phyloP scores from a whole-genome alignment of 2,329 filamentous ascomycete species.

The Colletotrichum phormii region DNA sequence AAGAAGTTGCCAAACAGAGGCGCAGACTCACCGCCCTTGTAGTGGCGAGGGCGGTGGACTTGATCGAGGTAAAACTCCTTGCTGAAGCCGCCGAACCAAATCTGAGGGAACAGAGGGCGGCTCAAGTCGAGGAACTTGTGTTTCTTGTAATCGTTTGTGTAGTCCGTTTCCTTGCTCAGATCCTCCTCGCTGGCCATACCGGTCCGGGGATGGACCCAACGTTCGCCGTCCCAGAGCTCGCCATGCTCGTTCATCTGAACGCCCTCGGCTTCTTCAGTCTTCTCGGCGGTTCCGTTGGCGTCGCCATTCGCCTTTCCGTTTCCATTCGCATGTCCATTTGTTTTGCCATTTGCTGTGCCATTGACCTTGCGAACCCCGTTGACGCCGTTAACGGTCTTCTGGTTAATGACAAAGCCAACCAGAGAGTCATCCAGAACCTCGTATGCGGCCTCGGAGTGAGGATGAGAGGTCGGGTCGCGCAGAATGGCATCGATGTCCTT shows the following conservation, averaged over 20 bases:
- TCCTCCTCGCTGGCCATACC: conserved; percentile 93
- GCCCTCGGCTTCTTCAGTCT: conserved; percentile 47
- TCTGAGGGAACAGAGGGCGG: conserved; percentile 85
- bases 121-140: conserved; percentile 95
- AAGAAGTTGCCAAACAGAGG: conserved; percentile 97
- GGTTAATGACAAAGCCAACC: conserved; percentile 80
- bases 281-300: conserved; percentile 52
- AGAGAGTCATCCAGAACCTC: conserved; percentile 91
- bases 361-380: conserved; percentile 46
- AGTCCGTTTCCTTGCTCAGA: conserved; percentile 86
- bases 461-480: conserved; percentile 84
- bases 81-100: conserved; percentile 88
- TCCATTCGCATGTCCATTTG: conserved; percentile 42
- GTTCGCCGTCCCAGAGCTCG: conserved; percentile 36
- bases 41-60: conserved; percentile 94
- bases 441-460: conserved; percentile 93
- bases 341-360: conserved; percentile 50
- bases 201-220: conserved; percentile 70
- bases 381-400: conserved; percentile 60
- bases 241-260: conserved; percentile 42
- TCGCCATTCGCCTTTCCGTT: conserved; percentile 43
- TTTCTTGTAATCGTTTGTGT: conserved; percentile 79
- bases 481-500: conserved; percentile 87
- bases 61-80: conserved; percentile 99
- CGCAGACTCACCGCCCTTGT: conserved; percentile 91